Base-by-base conservation (phyloP, 1,284 basidiomycete species). In the Ceratobasidium sp. region DNA sequence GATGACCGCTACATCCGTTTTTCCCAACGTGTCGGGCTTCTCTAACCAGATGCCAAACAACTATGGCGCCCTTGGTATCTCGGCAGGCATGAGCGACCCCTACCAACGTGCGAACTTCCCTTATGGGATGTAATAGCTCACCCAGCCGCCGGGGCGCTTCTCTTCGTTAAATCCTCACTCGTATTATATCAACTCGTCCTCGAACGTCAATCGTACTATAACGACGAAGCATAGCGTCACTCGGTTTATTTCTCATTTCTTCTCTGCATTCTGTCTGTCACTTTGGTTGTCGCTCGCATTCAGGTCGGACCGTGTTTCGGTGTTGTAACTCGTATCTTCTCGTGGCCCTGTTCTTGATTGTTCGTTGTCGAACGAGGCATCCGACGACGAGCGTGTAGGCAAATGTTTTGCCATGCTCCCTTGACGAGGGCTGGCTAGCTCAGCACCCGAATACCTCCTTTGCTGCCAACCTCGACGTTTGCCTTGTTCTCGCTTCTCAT, bases 41-140 rank as follows among this genome's bases (percentile, higher is more conserved):
- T 72, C 85, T 86, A 65, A 77, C 75, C 80, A 83, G 75, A 84
- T 82, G 78, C 81, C 86, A 74, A 85, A 82, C 80, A 82, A 84
- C 34, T 91, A 90, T 80, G 73, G 74, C 21, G 73, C 71, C 21
- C 69, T 85, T 74, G 85, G 84, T 74, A 81, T 90, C 72, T 81
- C 85, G 52, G 82, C 79, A 58, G 82, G 81, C 67, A 81, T 89
- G 77, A 87, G 84, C 77, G 90, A 92, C 80, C 90, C 89, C 46
- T 93, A 93, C 83, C 89, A 90, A 82, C 85, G 87, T 77, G 83
- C 86, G 67, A 81, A 84, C 76, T 93, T 90, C 78, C 89, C 87
- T 73, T 93, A 93, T 76, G 88, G 89, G 78, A 92, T 92, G 89
- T 92, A 85, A 88, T 21, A 4, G 59, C 3, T 26, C 21, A 57